Conservation (phyloP, 257 asterid species). For the Asclepias syriaca region DNA sequence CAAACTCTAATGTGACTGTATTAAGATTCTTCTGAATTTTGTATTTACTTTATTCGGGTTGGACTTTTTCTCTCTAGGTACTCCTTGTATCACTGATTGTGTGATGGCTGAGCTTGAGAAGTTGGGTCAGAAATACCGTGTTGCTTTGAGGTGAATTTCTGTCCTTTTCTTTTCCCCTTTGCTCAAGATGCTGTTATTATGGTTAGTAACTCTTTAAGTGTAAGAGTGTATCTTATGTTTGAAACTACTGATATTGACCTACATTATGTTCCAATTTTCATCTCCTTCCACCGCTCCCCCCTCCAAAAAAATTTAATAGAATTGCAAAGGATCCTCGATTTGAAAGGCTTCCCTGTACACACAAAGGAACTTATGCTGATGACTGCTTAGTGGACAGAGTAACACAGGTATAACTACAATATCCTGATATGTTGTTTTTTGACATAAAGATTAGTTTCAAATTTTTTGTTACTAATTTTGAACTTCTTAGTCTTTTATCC, state of each 20-base stretch:
- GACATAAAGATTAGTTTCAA: background rate
- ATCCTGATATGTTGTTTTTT: background rate
- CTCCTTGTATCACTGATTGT: conserved; percentile 98
- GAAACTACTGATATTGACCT: background rate
- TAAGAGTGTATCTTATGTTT: background rate
- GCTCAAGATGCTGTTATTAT: background rate
- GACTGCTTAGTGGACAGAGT: conserved; percentile 93
- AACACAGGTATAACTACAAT: conserved; percentile 51
- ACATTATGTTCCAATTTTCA: background rate
- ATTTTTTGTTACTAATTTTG: too few species aligned
- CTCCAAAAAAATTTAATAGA: conserved; percentile 29
- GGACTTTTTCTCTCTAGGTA: conserved; percentile 41
- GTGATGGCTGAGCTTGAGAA: conserved; percentile 99
- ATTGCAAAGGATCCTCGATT: conserved; percentile 97
- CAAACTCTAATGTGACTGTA: background rate
- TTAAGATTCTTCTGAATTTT: background rate
- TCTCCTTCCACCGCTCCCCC: background rate
- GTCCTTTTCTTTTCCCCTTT: background rate
- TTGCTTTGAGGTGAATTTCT: conserved; percentile 71
- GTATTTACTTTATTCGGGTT: background rate
- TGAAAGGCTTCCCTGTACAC: conserved; percentile 94
- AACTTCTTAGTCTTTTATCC: too few species aligned
- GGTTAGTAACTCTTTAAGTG: background rate
- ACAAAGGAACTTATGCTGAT: conserved; percentile 98
- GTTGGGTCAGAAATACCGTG: conserved; percentile 87